Base-by-base conservation (phyloP, 1,139 yeast genomes). In the Kluyveromyces sp. region DNA sequence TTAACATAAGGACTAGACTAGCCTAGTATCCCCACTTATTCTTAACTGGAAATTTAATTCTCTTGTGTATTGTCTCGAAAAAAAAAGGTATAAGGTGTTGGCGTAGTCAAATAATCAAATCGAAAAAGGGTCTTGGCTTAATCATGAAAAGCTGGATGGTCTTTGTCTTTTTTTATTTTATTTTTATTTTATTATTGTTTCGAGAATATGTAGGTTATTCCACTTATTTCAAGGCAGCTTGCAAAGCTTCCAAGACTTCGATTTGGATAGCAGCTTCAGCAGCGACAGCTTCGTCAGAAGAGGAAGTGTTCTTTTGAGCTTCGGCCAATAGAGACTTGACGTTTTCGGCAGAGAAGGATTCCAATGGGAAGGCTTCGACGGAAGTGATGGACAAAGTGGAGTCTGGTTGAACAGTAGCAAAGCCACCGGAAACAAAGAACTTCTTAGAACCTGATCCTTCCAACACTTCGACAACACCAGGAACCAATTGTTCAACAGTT, bases 321-420 rank as follows among this genome's bases (percentile, higher is more conserved):
- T 92, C 97, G 53, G 92, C 81, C 65, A 89, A 78, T 68, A 87
- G 81, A 54, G 81, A 66, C 75, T 81, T 85, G 68, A 90, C 83
- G 59, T 88, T 80, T 58, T 83, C 86, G 44, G 81, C 73, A 52
- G 92, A 88, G 71, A 92, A 88, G 60, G 88, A 83, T 54, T 89
- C 94, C 63, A 95, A 78, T 67, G 94, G 87, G 75, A 81, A 88
- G 39, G 97, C 98, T 75, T 92, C 98, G 61, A 89, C 86, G 56
- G 97, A 95, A 67, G 94, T 85, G 70, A 92, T 83, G 65, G 88
- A 82, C 68, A 94, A 77, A 63, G 83, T 78, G 62, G 95, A 89
- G 63, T 90, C 95, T 70, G 97, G 97, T 69, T 88, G 92, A 54
- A 94, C 95, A 51, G 96, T 82, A 54, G 97, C 98, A 63, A 92